Percentiles rank a stretch among this genome's conserved stretches.
phyloP scores from a whole-genome alignment of 495 filamentous ascomycete genomes.

The Xylaria venustula region DNA sequence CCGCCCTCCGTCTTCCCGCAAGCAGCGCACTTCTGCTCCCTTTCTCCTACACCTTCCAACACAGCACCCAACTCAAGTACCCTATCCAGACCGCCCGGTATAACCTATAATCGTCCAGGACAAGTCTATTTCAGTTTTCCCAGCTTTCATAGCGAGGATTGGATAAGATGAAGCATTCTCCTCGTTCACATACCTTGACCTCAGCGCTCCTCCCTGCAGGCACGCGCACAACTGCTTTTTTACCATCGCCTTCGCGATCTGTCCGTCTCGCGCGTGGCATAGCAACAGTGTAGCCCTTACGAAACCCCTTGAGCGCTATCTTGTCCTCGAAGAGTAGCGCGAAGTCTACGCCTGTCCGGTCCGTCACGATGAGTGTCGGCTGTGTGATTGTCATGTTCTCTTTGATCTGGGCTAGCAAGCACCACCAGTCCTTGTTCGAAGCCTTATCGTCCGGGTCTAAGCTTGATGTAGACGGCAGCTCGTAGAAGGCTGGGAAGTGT shows the following conservation, averaged over 20 bases:
- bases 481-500: constrained; percentile 31
- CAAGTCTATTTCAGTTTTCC: too few species aligned
- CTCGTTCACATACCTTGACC: constrained; percentile 16
- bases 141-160: neutral
- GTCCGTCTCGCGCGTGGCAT: constrained; percentile 31
- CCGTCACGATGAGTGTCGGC: constrained; percentile 41
- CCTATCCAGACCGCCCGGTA: constrained; percentile 29
- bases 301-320: constrained; percentile 19
- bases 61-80: constrained; percentile 29
- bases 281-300: constrained; percentile 33
- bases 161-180: too few species aligned
- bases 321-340: constrained; percentile 34
- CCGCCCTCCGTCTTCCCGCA: constrained; percentile 26
- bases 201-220: constrained; percentile 12
- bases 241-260: constrained; percentile 28
- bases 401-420: constrained; percentile 42
- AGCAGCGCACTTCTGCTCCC: constrained; percentile 14
- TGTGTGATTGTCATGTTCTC: constrained; percentile 50
- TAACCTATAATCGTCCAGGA: too few species aligned
- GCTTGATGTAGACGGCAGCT: constrained; percentile 10
- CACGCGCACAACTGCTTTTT: constrained; percentile 37
- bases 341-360: constrained; percentile 30
- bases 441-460: neutral
- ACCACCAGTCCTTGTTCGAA: constrained; percentile 15
- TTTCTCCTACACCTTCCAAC: constrained; percentile 15